phyloP scores from a whole-genome alignment of 352 stramenopile genomes.

The Phytopythium delawarense region DNA sequence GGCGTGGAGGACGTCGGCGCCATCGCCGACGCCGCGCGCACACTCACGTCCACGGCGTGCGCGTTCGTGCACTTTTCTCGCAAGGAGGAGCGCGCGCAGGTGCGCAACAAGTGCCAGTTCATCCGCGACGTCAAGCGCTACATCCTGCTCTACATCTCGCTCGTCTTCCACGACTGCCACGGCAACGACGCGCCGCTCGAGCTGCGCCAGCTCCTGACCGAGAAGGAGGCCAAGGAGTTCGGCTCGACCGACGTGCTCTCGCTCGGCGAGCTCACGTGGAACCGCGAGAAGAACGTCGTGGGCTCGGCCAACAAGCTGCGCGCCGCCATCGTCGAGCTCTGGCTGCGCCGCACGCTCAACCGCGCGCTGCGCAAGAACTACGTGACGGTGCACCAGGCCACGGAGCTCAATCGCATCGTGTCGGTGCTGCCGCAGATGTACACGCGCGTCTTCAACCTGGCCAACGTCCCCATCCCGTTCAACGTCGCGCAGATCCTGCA shows the following conservation, averaged over 20 bases:
- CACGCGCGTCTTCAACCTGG: constrained; percentile 42
- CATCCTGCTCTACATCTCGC: constrained; percentile 44
- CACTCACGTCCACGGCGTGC: constrained; percentile 31
- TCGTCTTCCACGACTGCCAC: constrained; percentile 60
- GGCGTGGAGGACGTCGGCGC: constrained; percentile 36
- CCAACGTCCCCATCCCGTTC: constrained; percentile 43
- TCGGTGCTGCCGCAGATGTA: constrained; percentile 47
- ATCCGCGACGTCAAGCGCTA: constrained; percentile 59
- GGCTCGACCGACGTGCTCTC: constrained; percentile 30
- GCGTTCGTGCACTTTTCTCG: constrained; percentile 45
- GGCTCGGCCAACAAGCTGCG: constrained; percentile 48
- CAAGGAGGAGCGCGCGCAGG: constrained; percentile 29
- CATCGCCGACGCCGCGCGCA: constrained; percentile 35
- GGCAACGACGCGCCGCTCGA: constrained; percentile 32
- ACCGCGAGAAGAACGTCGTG: constrained; percentile 35
- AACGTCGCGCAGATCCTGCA: constrained; percentile 41
- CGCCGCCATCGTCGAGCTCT: constrained; percentile 51
- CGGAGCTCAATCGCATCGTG: constrained; percentile 46
- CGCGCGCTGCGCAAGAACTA: constrained; percentile 32
- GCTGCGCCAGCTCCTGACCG: constrained; percentile 35
- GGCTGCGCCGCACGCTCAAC: constrained; percentile 44
- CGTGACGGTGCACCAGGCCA: constrained; percentile 36
- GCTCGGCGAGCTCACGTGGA: constrained; percentile 41
- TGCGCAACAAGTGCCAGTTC: constrained; percentile 45
- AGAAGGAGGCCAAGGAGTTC: constrained; percentile 40